Percentiles rank a stretch among this genome's conserved stretches.
Evolutionary conservation across 306 rosid species (phyloP).

Genomic region (Casuarina glauca): DNA sequence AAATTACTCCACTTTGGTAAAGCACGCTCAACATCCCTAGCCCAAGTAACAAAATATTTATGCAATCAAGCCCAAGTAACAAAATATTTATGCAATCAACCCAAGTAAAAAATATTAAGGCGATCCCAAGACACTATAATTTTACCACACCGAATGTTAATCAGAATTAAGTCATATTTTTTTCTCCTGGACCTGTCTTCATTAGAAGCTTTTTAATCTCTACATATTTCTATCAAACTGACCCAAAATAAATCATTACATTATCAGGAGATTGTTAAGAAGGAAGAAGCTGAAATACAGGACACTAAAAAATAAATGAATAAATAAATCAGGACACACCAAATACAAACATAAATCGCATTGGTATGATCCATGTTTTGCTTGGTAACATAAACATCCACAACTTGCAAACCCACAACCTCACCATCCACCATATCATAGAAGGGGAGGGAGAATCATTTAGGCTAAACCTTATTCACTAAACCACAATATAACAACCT

Average conservation of each 20-base stretch:
- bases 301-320: not conserved
- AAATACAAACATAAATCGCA: not conserved
- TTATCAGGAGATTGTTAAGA: too few relatives aligned
- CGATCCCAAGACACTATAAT: not conserved
- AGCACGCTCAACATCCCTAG: too few relatives aligned
- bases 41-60: not conserved
- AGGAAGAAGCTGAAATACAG: not conserved
- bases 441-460: not conserved
- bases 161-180: not conserved
- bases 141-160: not conserved
- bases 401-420: not conserved
- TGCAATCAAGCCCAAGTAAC: not conserved
- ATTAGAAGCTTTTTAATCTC: not conserved
- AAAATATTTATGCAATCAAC: too few relatives aligned
- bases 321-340: not conserved
- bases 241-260: not conserved
- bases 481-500: not conserved
- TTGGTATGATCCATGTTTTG: not conserved
- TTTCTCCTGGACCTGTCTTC: not conserved
- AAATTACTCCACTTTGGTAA: too few relatives aligned
- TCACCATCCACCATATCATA: not conserved
- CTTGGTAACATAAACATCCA: not conserved
- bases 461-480: not conserved
- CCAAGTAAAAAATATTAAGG: not conserved
- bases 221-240: not conserved